These are phyloP conservation scores for Abrus pulchellus DNA, from an alignment of 306 rosid genomes.

Conservation along the genomic window DNA sequence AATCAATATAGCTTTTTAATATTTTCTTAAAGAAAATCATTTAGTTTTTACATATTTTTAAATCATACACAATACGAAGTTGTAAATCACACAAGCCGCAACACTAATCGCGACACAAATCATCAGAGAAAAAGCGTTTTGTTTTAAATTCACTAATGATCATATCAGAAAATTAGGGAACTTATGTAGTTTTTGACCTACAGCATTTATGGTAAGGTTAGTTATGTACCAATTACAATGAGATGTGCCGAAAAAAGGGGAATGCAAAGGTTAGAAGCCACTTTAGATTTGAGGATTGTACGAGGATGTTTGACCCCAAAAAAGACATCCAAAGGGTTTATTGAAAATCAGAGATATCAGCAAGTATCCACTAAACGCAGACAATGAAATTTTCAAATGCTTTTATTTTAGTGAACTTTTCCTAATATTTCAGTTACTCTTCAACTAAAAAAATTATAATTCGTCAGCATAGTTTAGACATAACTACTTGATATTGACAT, in stretches of 20 bases:
- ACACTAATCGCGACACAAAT: no score
- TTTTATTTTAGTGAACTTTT: slow-evolving; percentile 19
- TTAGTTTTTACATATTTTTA: no score
- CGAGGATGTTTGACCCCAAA: slow-evolving; percentile 40
- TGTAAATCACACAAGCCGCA: no score
- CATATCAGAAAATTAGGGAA: slow-evolving; percentile 29
- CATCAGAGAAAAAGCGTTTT: background rate
- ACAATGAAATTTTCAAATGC: slow-evolving; percentile 1
- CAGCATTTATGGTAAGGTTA: background rate
- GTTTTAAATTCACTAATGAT: background rate
- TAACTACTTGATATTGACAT: slow-evolving; percentile 7
- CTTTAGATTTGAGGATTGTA: background rate
- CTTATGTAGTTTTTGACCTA: slow-evolving; percentile 3
- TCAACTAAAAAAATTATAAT: slow-evolving; percentile 38
- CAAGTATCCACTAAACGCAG: slow-evolving; percentile 39
- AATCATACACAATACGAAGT: no score
- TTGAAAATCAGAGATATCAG: slow-evolving; percentile 25
- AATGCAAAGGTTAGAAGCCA: slow-evolving; percentile 21
- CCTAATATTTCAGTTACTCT: slow-evolving; percentile 43
- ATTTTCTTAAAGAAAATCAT: no score
- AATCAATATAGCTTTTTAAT: no score
- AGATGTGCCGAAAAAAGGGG: background rate
- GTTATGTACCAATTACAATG: slow-evolving; percentile 19
- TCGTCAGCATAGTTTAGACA: background rate
- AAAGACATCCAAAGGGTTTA: background rate